Percentiles rank a stretch among this genome's conserved stretches.
These are phyloP conservation scores for Vaccinium corymbosum DNA, from an alignment of 148 eudicot genomes.

Conservation along the genomic window DNA sequence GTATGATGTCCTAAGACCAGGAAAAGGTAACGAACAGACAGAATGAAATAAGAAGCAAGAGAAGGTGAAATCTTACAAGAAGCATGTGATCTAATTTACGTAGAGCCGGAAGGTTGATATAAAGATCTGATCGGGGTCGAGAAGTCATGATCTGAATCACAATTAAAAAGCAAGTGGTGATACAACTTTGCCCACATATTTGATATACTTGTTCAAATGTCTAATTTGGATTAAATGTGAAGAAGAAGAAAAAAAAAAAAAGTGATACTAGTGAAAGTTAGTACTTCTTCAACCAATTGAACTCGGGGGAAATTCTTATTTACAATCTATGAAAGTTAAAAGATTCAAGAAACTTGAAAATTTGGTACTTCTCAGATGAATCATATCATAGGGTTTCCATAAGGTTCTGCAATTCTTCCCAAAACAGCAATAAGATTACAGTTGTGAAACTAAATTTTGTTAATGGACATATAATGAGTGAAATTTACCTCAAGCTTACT, in stretches of 20 bases:
- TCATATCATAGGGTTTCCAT: background rate
- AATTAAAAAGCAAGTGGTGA: background rate
- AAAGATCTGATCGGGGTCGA: slow-evolving; percentile 71
- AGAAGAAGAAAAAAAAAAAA: background rate
- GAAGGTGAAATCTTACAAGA: slow-evolving; percentile 45
- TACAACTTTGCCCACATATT: background rate
- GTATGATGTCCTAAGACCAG: background rate
- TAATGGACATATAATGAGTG: background rate
- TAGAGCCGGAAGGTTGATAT: slow-evolving; percentile 71
- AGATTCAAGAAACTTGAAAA: background rate
- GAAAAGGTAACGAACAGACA: background rate
- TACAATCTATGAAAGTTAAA: background rate
- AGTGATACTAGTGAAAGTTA: background rate
- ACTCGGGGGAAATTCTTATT: too few species aligned
- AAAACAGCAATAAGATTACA: background rate
- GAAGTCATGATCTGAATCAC: slow-evolving; percentile 74
- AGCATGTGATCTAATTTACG: slow-evolving; percentile 88
- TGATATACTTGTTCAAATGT: background rate
- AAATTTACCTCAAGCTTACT: slow-evolving; percentile 48
- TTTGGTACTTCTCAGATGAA: background rate
- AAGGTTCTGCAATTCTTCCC: background rate
- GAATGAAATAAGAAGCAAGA: background rate
- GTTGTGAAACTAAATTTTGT: background rate
- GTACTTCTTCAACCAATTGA: background rate
- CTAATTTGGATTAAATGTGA: background rate